phyloP scores from a whole-genome alignment of 306 rosid species.

The Comarum palustre region DNA sequence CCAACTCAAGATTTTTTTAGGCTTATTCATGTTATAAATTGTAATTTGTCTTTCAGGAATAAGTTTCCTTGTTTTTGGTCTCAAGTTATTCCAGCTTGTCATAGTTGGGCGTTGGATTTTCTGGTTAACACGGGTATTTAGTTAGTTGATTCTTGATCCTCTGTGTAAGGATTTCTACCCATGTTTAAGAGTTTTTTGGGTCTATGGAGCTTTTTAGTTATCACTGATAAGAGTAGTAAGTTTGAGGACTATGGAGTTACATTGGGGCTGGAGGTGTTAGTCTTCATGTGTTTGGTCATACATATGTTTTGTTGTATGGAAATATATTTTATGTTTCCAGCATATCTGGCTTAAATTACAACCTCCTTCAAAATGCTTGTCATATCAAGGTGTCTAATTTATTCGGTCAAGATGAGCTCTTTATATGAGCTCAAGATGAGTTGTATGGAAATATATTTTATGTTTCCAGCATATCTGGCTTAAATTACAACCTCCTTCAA shows the following conservation, averaged over 20 bases:
- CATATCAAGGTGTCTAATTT: not conserved
- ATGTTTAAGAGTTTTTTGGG: not conserved
- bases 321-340: not conserved
- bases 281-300: not conserved
- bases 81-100: not conserved
- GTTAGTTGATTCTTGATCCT: not conserved
- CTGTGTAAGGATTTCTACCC: not conserved
- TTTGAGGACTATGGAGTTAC: not conserved
- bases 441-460: not conserved
- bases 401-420: not conserved
- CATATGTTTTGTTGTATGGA: not conserved
- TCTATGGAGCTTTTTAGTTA: too few relatives aligned
- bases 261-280: constrained; percentile 5
- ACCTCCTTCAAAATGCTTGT: not conserved
- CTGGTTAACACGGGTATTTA: not conserved
- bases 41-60: not conserved
- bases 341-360: not conserved
- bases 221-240: constrained; percentile 1
- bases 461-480: not conserved
- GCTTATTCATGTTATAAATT: not conserved
- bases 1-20: not conserved
- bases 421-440: too few relatives aligned
- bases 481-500: not conserved
- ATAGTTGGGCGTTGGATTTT: not conserved
- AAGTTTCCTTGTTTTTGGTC: not conserved